These are phyloP conservation scores for Ophiostoma sp. DNA, from an alignment of 2,329 filamentous ascomycete species.

Conservation along the genomic window DNA sequence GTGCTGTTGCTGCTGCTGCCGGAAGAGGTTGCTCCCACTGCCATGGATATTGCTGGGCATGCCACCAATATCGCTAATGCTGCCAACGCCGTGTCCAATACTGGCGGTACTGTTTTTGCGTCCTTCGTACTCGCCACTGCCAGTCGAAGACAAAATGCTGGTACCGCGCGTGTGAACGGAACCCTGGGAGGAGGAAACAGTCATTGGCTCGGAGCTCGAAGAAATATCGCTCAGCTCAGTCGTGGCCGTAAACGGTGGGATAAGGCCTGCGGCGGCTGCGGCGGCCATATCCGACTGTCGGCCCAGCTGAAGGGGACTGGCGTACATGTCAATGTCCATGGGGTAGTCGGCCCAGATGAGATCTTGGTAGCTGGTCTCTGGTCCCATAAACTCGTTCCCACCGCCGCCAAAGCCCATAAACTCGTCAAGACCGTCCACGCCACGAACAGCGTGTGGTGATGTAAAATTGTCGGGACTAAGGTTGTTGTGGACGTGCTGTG, in stretches of 20 bases:
- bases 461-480: slow-evolving; percentile 40
- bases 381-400: slow-evolving; percentile 38
- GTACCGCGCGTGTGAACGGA: slow-evolving; percentile 50
- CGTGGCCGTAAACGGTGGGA: slow-evolving; percentile 38
- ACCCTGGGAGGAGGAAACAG: slow-evolving; percentile 43
- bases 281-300: slow-evolving; percentile 37
- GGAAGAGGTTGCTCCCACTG: background rate
- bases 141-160: slow-evolving; percentile 46
- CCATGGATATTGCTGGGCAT: background rate
- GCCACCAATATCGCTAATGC: background rate
- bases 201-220: slow-evolving; percentile 46
- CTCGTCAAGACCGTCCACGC: slow-evolving; percentile 44
- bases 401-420: slow-evolving; percentile 41
- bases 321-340: slow-evolving; percentile 47
- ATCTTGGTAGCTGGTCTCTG: slow-evolving; percentile 46
- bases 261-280: slow-evolving; percentile 26
- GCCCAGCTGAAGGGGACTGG: slow-evolving; percentile 37
- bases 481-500: slow-evolving; percentile 36
- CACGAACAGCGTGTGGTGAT: slow-evolving; percentile 38
- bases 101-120: slow-evolving; percentile 34
- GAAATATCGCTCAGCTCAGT: slow-evolving; percentile 45
- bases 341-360: slow-evolving; percentile 48
- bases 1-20: slow-evolving; percentile 1
- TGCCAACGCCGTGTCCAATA: background rate
- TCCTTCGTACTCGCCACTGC: slow-evolving; percentile 16